Base-by-base conservation (phyloP, 192 early-diverging fungal genomes). In the Dissophora globulifera region DNA sequence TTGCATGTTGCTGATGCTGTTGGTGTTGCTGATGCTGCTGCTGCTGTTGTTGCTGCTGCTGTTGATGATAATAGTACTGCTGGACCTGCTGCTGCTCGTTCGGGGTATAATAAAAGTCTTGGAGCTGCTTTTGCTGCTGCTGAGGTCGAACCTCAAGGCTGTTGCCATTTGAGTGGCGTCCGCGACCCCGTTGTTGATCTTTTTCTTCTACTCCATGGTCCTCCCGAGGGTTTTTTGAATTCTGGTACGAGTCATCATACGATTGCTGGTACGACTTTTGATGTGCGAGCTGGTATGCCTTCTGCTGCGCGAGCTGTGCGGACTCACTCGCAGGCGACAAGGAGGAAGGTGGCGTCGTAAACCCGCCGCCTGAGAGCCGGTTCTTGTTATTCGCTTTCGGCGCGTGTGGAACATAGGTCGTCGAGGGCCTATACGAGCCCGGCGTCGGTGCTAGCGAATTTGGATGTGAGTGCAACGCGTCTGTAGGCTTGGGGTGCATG, bases 381-480 rank as follows among this genome's bases (percentile, higher is more conserved):
- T 76, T 76, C 31, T 30, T 75, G 32, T 76, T 76, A 22, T 30
- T 75, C 16, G 25, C 54, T 30, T 55, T 75, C 22, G 40, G 4
- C 22, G 50, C 25, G 10, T 76, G 62, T 6, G 72, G 63, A 25
- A 76, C 58, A 66, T 76, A 76, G 6, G 33, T 61, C 12, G 72
- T 76, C 0, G 72, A 19, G 5, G 72, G 72, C 25, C 43, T 57
- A 47, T 76, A 76, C 13, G 69, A 38, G 35, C 7, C 35, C 35
- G 35, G 29, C 3, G 23, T 27, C 7, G 45, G 30, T n/a, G 70
- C n/a, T 20, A 55, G 62, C 27, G 43, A 65, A 43, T 15, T 35
- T 16, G 23, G 25, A 12, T 26, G 22, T 23, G 4, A 32, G 23
- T 17, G 20, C 17, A 41, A 30, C 46, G n/a, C 26, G 32, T 54